phyloP scores from a whole-genome alignment of 2,329 filamentous ascomycete genomes.

The Aspergillus amoenus region DNA sequence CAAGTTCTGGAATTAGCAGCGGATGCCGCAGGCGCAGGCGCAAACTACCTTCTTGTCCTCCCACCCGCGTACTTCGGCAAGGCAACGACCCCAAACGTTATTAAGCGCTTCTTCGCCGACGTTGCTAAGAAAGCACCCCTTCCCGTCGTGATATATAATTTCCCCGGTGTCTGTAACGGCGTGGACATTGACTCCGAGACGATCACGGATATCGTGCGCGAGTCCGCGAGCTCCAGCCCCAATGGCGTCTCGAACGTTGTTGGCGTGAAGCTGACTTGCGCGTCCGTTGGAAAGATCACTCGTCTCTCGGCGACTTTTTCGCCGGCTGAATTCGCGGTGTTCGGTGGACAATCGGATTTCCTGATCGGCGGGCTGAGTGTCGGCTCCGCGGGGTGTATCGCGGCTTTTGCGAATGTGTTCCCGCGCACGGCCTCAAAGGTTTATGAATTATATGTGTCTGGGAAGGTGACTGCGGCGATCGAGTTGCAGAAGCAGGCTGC shows the following conservation, averaged over 20 bases:
- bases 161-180: slow-evolving; percentile 67
- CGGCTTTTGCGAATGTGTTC: slow-evolving; percentile 59
- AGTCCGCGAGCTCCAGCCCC: slow-evolving; percentile 30
- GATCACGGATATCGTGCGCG: slow-evolving; percentile 54
- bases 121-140: slow-evolving; percentile 54
- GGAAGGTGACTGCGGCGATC: slow-evolving; percentile 59
- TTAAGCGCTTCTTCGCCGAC: slow-evolving; percentile 60
- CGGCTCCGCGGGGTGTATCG: slow-evolving; percentile 57
- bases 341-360: slow-evolving; percentile 72
- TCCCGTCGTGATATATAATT: slow-evolving; percentile 67
- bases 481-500: slow-evolving; percentile 62
- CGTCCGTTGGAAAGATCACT: slow-evolving; percentile 60
- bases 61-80: slow-evolving; percentile 67
- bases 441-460: slow-evolving; percentile 61
- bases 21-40: slow-evolving; percentile 61
- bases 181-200: slow-evolving; percentile 66
- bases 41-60: slow-evolving; percentile 61
- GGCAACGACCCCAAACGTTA: slow-evolving; percentile 56
- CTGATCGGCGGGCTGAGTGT: slow-evolving; percentile 56
- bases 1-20: slow-evolving; percentile 61
- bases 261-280: slow-evolving; percentile 67
- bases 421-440: slow-evolving; percentile 57
- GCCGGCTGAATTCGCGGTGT: slow-evolving; percentile 62
- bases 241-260: slow-evolving; percentile 56
- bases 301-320: slow-evolving; percentile 54